Evolutionary conservation across 495 filamentous ascomycete species (phyloP), one percentile per base, ranked within the genome.

Genomic region (Filosporella fistucella): DNA sequence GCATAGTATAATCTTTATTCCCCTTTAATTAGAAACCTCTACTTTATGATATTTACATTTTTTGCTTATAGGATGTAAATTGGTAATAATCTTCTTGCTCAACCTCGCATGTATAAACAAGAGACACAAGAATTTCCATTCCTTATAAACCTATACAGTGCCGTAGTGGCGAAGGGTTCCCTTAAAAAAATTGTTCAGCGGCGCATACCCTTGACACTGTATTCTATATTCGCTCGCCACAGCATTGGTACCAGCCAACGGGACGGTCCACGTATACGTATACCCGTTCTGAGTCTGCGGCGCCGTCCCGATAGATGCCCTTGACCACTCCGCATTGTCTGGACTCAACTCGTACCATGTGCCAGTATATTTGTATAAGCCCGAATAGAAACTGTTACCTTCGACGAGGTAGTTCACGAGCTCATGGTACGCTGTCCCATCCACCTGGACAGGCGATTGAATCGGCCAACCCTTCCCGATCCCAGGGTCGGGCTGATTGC

Each of bases 241-340:
- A 40, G 36, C 4, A 40, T 40, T 20, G 12, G 36, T 40, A 6
- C 36, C 36, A 40, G 36, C 36, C 11, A 40, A 40, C 14, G 36
- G 36, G 20, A 40, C 36, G 22, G 4, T 40, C 36, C 36, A 40
- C 14, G 36, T 40, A 18, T 40, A 4, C 20, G 36, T 40, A 20
- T 40, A 40, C 12, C 36, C 36, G 12, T 20, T 40, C 36, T 40
- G 36, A 40, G 36, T 17, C 12, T 40, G 36, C 14, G 36, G 14
- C 36, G 36, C 36, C 2, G 14, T 18, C 16, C 36, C 36, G 14
- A 40, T 40, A 3, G 36, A 21, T 2, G 36, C 12, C 35, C 35
- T 10, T 16, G 35, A 38, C 40, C 40, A 43, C 7, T 43, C 40
- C 25, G 40, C 11, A 43, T 43, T 30, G 21, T 10, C 25, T 43